Evolutionary conservation across 495 filamentous ascomycete species (phyloP), one percentile per base, ranked within the genome.

Genomic region (Penicillium desertorum): DNA sequence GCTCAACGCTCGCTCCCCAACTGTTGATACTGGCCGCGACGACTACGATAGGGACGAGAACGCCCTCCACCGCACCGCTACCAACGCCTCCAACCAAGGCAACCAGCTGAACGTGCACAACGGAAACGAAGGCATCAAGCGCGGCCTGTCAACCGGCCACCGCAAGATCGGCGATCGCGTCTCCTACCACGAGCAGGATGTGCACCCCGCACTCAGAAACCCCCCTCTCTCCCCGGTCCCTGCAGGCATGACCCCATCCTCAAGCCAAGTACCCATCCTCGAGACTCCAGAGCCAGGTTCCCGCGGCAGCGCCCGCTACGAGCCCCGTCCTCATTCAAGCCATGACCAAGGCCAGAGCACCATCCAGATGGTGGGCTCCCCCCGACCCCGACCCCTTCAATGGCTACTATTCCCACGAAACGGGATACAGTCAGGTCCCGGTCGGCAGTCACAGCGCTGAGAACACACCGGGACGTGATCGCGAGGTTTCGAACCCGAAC

Each of bases 1-100:
- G 4, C 66, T 81, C 29, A 80, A 80, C 58, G 60, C 66, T 6
- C 76, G 81, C 54, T 63, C 70, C 1, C 71, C 71, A 2, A 69
- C 69, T n/a, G 70, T 68, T 11, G 78, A 81, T 49, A 53, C 65
- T 5, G 62, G 66, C 36, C 69, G 73, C 25, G 70, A 72, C 48
- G 51, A 58, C 27, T 58, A 57, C 37, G 68, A 76, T 17, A 20
- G 12, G 23, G 17, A 57, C 3, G 25, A 44, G 3, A 44, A 57
- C 10, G 63, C 70, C 20, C 62, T 68, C 30, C 67, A 72, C 57
- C 72, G 70, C 51, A 63, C 68, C 0, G 63, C 68, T 0, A 68
- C 60, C 32, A 57, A 56, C 37, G 65, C 71, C 16, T 66, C 69
- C 20, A 57, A 51, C 32, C 54, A 59, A 25, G 60, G 62, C 42